These are phyloP conservation scores for Acanthamoeba castellanii DNA, from an alignment of 208 protist genomes.

Conservation along the genomic window DNA sequence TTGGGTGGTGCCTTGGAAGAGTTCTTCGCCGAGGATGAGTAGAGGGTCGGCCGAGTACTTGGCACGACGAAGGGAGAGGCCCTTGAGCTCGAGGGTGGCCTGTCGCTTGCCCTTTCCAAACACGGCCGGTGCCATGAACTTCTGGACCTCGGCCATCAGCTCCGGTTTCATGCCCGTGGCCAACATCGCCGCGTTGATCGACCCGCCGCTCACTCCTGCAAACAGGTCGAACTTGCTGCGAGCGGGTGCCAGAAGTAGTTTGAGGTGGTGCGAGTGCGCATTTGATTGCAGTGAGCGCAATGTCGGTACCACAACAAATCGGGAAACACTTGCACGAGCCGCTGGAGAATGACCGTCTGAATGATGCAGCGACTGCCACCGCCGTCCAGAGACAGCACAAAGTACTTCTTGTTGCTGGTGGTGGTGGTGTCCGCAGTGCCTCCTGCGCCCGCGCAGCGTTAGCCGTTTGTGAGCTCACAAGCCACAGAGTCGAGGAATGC, in stretches of 20 bases:
- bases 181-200: slow-evolving; percentile 53
- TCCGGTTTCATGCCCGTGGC: slow-evolving; percentile 12
- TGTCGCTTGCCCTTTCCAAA: slow-evolving; percentile 65
- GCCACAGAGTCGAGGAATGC: too few relatives aligned
- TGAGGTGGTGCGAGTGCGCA: neutral
- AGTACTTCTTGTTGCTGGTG: neutral
- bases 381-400: slow-evolving; percentile 56
- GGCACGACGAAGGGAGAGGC: slow-evolving; percentile 19
- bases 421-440: too few relatives aligned
- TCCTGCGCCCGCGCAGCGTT: neutral
- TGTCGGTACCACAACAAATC: slow-evolving; percentile 3
- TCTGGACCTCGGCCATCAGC: slow-evolving; percentile 44
- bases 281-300: neutral
- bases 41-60: slow-evolving; percentile 67
- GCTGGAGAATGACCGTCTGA: slow-evolving; percentile 34
- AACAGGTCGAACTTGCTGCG: slow-evolving; percentile 57
- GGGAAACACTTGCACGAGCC: slow-evolving; percentile 35
- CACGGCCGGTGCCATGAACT: slow-evolving; percentile 26
- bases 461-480: neutral
- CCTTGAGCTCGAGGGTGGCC: slow-evolving; percentile 62
- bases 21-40: slow-evolving; percentile 48
- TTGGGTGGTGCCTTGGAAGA: slow-evolving; percentile 43
- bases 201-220: slow-evolving; percentile 58
- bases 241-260: neutral
- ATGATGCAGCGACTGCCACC: slow-evolving; percentile 64